Base-by-base conservation (phyloP, 2,329 filamentous ascomycete species). In the Neocatenulostroma microsporum region DNA sequence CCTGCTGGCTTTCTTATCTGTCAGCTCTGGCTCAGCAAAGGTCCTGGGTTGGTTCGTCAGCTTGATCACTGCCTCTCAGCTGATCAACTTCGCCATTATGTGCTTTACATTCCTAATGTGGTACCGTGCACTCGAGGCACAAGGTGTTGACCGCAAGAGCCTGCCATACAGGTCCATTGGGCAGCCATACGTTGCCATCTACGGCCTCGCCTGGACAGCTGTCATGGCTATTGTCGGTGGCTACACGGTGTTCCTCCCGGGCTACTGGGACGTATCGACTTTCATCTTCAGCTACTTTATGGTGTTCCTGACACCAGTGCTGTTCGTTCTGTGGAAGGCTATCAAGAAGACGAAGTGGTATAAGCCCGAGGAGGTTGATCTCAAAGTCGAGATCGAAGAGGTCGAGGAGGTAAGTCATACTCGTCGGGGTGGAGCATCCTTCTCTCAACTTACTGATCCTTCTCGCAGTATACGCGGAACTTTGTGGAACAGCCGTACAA, bases 241-340 rank as follows among this genome's bases (percentile, higher is more conserved):
- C 0, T 89, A 87, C 45, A 72, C 78, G 4, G 29, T 31, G 13
- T 31, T 31, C 29, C 29, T 31, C 17, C 29, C 29, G 13, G 29
- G 29, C 15, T 9, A 31, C 6, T 31, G 29, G 83, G 70, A 76
- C 37, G 53, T 81, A 0, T 70, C 79, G 6, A 77, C 74, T 2
- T 89, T 89, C 54, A 54, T 88, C 11, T 86, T 86, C 61, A 66
- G 61, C 11, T 87, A 87, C 57, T 78, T 77, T 34, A 85, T 85
- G 72, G 74, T 87, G 29, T 73, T 70, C 5, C 62, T 85, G 2
- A 84, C 81, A 51, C 83, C 83, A 0, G 44, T 78, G 0, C 62
- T 89, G 1, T 88, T 74, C 56, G 32, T 81, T 3, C 73, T 72
- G 5, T 89, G 81, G 79, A 89, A 88, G 58, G 20, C 84, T 5